Evolutionary conservation across 441 rosid species (phyloP), one percentile per base, ranked within the genome.

Genomic region (Geranium incanum): DNA sequence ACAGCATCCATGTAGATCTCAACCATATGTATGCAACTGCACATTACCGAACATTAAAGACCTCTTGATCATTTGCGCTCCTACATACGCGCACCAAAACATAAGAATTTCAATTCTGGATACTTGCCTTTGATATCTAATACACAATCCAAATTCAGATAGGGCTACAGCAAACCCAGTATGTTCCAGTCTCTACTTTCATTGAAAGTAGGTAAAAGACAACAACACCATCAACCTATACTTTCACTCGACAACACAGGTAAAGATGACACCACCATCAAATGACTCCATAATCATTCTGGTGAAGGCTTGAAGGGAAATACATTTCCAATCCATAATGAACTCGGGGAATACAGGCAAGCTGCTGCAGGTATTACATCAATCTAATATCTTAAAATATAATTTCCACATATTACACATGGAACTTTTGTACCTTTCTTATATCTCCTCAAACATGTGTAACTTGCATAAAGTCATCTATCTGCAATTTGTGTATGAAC

Each of bases 251-350:
- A 0, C 18, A 33, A 0, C 18, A 33, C 12, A 64, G 36, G 66
- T 36, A 72, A 50, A 36, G 39, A 74, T 52, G 57, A 66, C 4
- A 71, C 76, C 74, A 76, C 50, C 76, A 69, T 69, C 76, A 66
- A 75, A 72, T 68, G 18, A 16, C 65, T 59, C 52, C 63, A 3
- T 23, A 73, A 48, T 21, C 23, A 69, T 74, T 72, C 59, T 6
- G 68, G 62, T 33, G 70, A 74, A 4, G 7, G 28, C 33, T 2
- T 28, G 33, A 28, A 28, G 33, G 37, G 55, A n/a, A 23, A 66
- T 5, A 39, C 66, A 70, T 6, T 37, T 45, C 74, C 21, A 41
- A 70, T 70, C 71, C 71, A 37, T 19, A n/a, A 74, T 37, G 23
- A 69, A 67, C 23, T 66, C 76, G 36, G 33, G 67, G 36, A 11